Conservation (phyloP, 495 filamentous ascomycete species). For the Hypoxylon trugodes region DNA sequence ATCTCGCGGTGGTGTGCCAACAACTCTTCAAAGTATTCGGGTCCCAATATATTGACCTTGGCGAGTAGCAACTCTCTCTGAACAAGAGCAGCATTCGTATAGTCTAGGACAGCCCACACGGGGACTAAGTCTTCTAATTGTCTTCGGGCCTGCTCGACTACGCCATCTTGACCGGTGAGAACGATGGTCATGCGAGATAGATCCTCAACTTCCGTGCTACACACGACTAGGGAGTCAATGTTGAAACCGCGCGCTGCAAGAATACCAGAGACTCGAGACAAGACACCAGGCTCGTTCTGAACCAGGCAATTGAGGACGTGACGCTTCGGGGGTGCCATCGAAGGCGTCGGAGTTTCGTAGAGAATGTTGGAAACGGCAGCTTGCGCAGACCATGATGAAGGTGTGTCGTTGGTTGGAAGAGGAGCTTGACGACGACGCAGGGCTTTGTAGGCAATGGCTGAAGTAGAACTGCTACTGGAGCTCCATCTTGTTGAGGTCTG, state of each 20-base stretch:
- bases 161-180: constrained; percentile 91
- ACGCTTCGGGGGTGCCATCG: constrained; percentile 83
- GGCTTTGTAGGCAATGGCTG: constrained; percentile 96
- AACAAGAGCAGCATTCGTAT: constrained; percentile 90
- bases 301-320: constrained; percentile 98
- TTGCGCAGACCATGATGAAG: constrained; percentile 89
- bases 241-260: constrained; percentile 97
- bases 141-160: constrained; percentile 95
- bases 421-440: constrained; percentile 87
- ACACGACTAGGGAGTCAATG: constrained; percentile 97
- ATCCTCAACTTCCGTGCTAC: constrained; percentile 97
- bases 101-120: constrained; percentile 98
- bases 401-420: constrained; percentile 76
- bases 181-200: constrained; percentile 99
- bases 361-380: constrained; percentile 97
- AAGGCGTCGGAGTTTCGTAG: constrained; percentile 93
- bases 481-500: constrained; percentile 43
- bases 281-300: constrained; percentile 97
- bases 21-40: constrained; percentile 97
- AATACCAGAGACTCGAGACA: constrained; percentile 95
- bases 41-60: constrained; percentile 93
- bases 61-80: constrained; percentile 96
- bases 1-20: constrained; percentile 89
- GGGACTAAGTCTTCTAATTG: constrained; percentile 97
- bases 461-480: constrained; percentile 73